Conservation (phyloP, 1,284 basidiomycete species). For the Tetrapyrgos nigripes region DNA sequence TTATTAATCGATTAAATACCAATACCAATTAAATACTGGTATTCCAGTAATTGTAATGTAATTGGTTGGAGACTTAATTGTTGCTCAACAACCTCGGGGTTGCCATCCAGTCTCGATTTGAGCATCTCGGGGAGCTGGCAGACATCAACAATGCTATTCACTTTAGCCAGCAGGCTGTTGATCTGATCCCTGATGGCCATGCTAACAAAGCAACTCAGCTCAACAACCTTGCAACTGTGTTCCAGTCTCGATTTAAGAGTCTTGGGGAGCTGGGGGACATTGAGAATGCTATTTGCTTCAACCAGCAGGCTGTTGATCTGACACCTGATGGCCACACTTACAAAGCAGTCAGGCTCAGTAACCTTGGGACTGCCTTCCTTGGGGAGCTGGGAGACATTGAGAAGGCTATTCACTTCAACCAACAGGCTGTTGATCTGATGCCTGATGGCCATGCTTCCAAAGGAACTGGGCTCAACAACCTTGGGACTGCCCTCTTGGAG, state of each 20-base stretch:
- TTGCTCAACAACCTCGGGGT: background rate
- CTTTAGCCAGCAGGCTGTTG: background rate
- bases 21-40: no score
- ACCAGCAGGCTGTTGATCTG: no score
- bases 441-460: slow-evolving; percentile 13
- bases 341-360: no score
- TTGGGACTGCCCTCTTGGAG: slow-evolving; percentile 4
- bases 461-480: slow-evolving; percentile 10
- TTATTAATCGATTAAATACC: no score
- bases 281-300: slow-evolving; percentile 15
- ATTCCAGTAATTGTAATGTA: no score
- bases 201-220: background rate
- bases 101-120: background rate
- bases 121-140: background rate
- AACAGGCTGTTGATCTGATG: no score
- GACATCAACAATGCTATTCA: slow-evolving; percentile 1
- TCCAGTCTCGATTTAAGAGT: slow-evolving; percentile 8
- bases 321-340: no score
- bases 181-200: background rate
- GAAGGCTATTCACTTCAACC: no score
- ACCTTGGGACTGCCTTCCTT: no score
- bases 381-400: no score
- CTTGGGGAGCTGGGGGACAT: slow-evolving; percentile 11
- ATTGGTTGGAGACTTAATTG: background rate
- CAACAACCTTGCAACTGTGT: slow-evolving; percentile 1